A percentile compares a stretch with the other conserved stretches of the same genome.
Conservation (phyloP, 768 basidiomycete genomes). For the Kwoniella heveanensis region DNA sequence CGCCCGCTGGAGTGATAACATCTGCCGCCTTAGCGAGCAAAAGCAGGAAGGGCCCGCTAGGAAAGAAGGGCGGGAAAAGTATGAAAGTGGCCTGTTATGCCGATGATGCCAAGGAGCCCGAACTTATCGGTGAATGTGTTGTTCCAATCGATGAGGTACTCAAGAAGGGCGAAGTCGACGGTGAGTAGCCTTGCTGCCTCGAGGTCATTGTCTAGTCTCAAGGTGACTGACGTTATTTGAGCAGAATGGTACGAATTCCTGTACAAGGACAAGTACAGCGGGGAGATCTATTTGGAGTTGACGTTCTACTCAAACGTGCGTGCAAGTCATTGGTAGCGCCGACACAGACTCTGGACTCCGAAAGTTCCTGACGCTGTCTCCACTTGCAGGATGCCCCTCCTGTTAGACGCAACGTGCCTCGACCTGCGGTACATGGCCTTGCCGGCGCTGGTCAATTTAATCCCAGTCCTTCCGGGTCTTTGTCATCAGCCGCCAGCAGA, state of each 20-base stretch:
- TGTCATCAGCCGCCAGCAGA: conserved; percentile 18
- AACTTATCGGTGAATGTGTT: conserved; percentile 74
- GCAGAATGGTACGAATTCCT: conserved; percentile 91
- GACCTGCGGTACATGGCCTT: conserved; percentile 32
- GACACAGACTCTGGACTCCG: neutral
- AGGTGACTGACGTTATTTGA: conserved; percentile 1
- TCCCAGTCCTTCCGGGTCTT: conserved; percentile 27
- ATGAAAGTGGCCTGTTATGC: conserved; percentile 78
- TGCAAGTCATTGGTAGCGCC: neutral
- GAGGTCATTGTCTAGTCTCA: too few relatives aligned
- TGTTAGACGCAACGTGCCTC: conserved; percentile 43
- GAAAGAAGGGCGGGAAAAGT: conserved; percentile 57
- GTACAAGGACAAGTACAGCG: conserved; percentile 76
- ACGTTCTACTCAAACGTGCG: conserved; percentile 77
- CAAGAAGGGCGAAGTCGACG: conserved; percentile 86
- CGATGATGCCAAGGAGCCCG: conserved; percentile 74
- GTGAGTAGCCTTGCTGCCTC: conserved; percentile 59
- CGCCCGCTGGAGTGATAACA: conserved; percentile 34
- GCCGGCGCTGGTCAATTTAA: conserved; percentile 24
- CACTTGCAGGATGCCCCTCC: conserved; percentile 43
- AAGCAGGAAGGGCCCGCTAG: conserved; percentile 39
- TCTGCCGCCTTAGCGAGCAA: conserved; percentile 43
- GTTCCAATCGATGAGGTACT: conserved; percentile 78
- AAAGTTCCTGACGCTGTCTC: too few relatives aligned
- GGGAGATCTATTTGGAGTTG: conserved; percentile 89